These are phyloP conservation scores for Euphorbia celastroides DNA, from an alignment of 441 rosid species.

Conservation along the genomic window DNA sequence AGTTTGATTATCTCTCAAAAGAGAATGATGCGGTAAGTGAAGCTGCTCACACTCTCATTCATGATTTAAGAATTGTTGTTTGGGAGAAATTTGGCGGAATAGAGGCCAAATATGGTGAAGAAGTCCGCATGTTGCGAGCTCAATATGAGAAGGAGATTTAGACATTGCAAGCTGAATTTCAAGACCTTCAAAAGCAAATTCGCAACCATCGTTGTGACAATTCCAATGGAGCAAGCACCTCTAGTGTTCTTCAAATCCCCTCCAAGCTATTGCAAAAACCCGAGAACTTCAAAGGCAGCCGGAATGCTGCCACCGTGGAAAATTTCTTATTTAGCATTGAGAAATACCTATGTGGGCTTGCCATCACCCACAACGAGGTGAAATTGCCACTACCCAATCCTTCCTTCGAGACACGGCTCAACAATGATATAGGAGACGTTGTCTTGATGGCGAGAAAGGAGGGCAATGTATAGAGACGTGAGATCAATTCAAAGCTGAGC, in stretches of 20 bases:
- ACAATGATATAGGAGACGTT: not conserved
- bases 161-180: no score
- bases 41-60: no score
- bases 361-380: not conserved
- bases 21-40: no score
- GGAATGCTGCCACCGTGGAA: not conserved
- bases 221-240: not conserved
- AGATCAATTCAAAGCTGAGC: not conserved
- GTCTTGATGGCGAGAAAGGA: not conserved
- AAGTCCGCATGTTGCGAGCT: no score
- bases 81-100: no score
- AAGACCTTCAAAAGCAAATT: no score
- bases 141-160: no score
- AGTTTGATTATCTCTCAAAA: no score
- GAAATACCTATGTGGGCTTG: not conserved
- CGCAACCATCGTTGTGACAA: not conserved
- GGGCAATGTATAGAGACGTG: not conserved
- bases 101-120: no score
- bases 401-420: not conserved
- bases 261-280: not conserved
- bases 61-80: no score
- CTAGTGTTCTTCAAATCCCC: not conserved
- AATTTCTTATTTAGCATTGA: not conserved
- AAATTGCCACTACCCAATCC: not conserved
- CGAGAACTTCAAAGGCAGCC: not conserved